Evolutionary conservation across 805 yeast genomes (phyloP).

Genomic region (Lachancea mirantina): DNA sequence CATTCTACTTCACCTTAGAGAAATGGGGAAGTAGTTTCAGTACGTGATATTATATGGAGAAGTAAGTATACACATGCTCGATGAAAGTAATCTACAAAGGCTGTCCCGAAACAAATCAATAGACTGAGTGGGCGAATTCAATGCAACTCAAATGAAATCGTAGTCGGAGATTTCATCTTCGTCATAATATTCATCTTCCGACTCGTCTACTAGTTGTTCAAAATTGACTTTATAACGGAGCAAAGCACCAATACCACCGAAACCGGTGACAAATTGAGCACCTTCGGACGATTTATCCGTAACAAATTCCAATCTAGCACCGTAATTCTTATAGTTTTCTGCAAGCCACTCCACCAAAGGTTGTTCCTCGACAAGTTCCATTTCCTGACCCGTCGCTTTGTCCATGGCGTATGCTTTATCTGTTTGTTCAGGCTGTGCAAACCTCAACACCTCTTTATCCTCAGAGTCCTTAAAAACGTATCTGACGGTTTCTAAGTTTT

Average conservation of each 20-base stretch:
- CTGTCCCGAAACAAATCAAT: no score
- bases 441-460: slow-evolving; percentile 66
- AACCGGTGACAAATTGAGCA: slow-evolving; percentile 95
- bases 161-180: slow-evolving; percentile 40
- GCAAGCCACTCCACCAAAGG: slow-evolving; percentile 95
- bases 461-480: slow-evolving; percentile 79
- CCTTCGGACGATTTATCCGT: slow-evolving; percentile 97
- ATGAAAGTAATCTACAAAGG: no score
- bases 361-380: slow-evolving; percentile 82
- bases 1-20: background rate
- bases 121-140: background rate
- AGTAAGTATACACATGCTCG: background rate
- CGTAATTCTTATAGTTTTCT: slow-evolving; percentile 87
- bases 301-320: slow-evolving; percentile 94
- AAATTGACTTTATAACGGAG: slow-evolving; percentile 95
- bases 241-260: slow-evolving; percentile 98
- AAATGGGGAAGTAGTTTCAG: no score
- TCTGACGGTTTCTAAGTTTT: slow-evolving; percentile 80
- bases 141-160: slow-evolving; percentile 30
- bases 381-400: slow-evolving; percentile 80
- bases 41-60: no score
- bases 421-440: slow-evolving; percentile 63
- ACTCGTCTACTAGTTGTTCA: slow-evolving; percentile 85
- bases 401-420: slow-evolving; percentile 74
- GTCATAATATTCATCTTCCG: slow-evolving; percentile 83